Percentiles rank a stretch among this genome's conserved stretches.
Conservation (phyloP, 148 eudicot species). For the Camellia granthamiana region DNA sequence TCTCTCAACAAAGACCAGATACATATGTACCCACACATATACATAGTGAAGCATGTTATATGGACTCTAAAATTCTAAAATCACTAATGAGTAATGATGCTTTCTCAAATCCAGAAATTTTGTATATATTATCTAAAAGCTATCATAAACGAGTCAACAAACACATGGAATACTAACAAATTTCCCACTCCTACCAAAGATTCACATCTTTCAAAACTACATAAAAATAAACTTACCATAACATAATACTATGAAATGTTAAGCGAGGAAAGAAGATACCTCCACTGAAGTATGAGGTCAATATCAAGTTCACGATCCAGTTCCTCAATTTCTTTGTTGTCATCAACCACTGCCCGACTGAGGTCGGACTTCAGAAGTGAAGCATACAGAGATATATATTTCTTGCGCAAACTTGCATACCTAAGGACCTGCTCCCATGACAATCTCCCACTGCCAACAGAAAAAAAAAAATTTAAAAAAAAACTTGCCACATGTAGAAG, state of each 20-base stretch:
- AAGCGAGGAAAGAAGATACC: constrained; percentile 40
- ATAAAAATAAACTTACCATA: not conserved
- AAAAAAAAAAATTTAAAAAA: not conserved
- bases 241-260: not conserved
- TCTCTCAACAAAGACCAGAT: not conserved
- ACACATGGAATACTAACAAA: not conserved
- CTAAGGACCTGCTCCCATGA: constrained; percentile 92
- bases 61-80: not conserved
- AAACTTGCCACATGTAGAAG: not conserved
- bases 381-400: constrained; percentile 83
- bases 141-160: not conserved
- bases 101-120: not conserved
- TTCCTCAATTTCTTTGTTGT: constrained; percentile 73
- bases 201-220: not conserved
- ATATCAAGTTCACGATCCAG: constrained; percentile 87
- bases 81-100: not conserved
- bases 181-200: not conserved
- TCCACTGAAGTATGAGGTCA: constrained; percentile 94
- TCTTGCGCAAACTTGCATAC: constrained; percentile 80
- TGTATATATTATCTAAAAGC: not conserved
- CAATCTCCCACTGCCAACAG: constrained; percentile 68
- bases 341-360: constrained; percentile 58
- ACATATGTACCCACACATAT: not conserved
- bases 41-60: not conserved
- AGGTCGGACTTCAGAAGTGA: constrained; percentile 76